Conservation (phyloP, 106 monocot species). For the Dendrobium officinale region DNA sequence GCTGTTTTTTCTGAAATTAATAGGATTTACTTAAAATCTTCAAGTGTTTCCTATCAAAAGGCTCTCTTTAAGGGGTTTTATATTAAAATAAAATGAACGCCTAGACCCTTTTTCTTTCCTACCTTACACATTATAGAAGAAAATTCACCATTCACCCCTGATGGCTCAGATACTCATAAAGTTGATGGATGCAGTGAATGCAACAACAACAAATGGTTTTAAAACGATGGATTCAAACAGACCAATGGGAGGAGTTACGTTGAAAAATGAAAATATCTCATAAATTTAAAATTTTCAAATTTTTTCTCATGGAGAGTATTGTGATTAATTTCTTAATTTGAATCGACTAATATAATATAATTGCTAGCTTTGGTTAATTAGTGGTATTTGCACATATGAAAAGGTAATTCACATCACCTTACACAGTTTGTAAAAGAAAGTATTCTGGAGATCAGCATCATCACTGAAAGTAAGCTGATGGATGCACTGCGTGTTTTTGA, state of each 20-base stretch:
- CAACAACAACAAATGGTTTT: not conserved
- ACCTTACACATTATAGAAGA: not conserved
- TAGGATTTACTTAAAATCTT: too few species aligned
- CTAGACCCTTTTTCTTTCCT: not conserved
- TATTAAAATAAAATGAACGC: not conserved
- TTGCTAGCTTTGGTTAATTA: not conserved
- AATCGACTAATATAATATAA: not conserved
- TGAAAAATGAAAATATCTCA: not conserved
- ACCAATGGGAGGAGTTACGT: not conserved
- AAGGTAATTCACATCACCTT: slow-evolving; percentile 40
- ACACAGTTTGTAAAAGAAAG: slow-evolving; percentile 93
- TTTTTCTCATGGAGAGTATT: not conserved
- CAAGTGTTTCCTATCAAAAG: too few species aligned
- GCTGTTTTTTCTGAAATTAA: too few species aligned
- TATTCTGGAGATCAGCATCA: slow-evolving; percentile 81
- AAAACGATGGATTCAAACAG: not conserved
- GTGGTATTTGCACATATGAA: not conserved
- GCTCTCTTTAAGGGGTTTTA: not conserved
- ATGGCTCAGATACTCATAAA: not conserved
- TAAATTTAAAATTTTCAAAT: not conserved
- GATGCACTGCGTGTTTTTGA: slow-evolving; percentile 77
- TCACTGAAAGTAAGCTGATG: slow-evolving; percentile 94
- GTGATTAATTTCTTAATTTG: not conserved
- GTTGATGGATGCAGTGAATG: not conserved
- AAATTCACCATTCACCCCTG: not conserved